phyloP scores from a whole-genome alignment of 2,329 filamentous ascomycete species.

The Diplocarpon rosae region DNA sequence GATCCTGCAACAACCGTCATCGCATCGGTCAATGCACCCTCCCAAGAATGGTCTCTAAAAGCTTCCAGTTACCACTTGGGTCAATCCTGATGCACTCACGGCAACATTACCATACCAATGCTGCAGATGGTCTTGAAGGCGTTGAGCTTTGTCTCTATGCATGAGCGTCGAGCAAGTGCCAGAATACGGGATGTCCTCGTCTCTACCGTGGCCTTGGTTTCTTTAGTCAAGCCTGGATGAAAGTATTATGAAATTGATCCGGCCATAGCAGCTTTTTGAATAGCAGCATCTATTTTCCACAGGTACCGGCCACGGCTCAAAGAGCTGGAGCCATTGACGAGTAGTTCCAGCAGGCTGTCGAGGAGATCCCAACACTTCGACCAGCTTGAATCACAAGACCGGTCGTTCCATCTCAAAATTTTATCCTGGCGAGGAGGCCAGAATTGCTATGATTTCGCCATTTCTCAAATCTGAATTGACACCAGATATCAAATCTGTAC shows the following conservation, averaged over 20 bases:
- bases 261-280: background rate
- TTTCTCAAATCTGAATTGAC: no score
- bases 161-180: slow-evolving; percentile 1
- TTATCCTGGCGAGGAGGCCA: no score
- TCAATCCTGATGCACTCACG: slow-evolving; percentile 1
- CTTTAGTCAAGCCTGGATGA: background rate
- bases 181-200: slow-evolving; percentile 1
- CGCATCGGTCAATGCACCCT: slow-evolving; percentile 8
- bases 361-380: background rate
- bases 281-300: background rate
- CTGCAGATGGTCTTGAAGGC: slow-evolving; percentile 5
- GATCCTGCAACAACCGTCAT: slow-evolving; percentile 8
- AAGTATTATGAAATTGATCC: background rate
- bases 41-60: slow-evolving; percentile 8
- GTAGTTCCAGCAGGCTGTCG: background rate
- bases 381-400: background rate
- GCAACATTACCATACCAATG: slow-evolving; percentile 6
- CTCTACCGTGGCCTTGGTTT: background rate
- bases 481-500: no score
- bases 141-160: slow-evolving; percentile 8
- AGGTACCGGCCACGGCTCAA: background rate
- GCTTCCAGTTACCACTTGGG: slow-evolving; percentile 1
- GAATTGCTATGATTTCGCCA: no score
- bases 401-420: no score
- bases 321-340: background rate